A percentile compares a stretch with the other conserved stretches of the same genome.
phyloP scores from a whole-genome alignment of 345 rosid species.

The Alliaria petiolata region DNA sequence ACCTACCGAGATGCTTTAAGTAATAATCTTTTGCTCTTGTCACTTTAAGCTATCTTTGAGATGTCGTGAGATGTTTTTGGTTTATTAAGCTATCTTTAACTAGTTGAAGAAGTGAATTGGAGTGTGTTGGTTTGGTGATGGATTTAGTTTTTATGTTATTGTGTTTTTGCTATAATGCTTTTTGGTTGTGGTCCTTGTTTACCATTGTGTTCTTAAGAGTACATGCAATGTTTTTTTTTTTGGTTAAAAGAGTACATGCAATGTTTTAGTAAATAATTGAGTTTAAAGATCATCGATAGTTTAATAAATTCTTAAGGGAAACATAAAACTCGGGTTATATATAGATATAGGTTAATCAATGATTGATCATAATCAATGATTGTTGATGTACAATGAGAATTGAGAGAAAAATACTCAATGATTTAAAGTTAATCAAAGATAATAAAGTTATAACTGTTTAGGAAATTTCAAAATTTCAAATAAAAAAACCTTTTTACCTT shows the following conservation, averaged over 20 bases:
- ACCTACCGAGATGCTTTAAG: neutral
- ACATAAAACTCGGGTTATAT: neutral
- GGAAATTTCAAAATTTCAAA: too few species aligned
- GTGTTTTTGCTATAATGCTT: neutral
- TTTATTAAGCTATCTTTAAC: neutral
- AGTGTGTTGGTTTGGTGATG: conserved; percentile 14
- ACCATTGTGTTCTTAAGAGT: neutral
- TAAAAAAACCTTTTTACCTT: too few species aligned
- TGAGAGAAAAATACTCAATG: too few species aligned
- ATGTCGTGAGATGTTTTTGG: neutral
- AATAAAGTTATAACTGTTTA: too few species aligned
- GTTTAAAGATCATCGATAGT: too few species aligned
- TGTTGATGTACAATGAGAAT: neutral
- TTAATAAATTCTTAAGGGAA: neutral
- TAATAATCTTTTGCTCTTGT: neutral
- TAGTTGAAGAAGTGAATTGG: neutral
- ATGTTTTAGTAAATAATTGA: neutral
- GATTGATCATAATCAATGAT: too few species aligned
- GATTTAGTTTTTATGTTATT: neutral
- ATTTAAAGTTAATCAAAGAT: neutral
- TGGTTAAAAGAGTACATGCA: neutral
- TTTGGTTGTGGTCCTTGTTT: neutral
- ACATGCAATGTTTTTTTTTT: too few species aligned
- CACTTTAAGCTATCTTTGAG: too few species aligned
- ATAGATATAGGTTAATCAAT: neutral